These are phyloP conservation scores for Betula pendula DNA, from an alignment of 306 rosid genomes.

Conservation along the genomic window DNA sequence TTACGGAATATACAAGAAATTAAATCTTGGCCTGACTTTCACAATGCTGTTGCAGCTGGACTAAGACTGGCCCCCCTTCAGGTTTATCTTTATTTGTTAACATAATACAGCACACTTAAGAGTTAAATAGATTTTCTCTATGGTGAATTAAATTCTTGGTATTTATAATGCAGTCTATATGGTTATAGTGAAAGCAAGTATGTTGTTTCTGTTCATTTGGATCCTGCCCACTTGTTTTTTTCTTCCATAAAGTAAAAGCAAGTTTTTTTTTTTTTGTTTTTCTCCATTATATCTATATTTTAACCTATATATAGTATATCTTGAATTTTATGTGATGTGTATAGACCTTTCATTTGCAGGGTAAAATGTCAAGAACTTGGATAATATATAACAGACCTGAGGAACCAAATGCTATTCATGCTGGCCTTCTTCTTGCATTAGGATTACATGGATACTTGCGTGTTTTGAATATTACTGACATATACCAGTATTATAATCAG, in stretches of 20 bases:
- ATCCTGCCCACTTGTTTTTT: not conserved
- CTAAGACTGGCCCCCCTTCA: slow-evolving; percentile 94
- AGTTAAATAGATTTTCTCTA: not conserved
- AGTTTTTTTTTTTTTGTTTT: not conserved
- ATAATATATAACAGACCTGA: slow-evolving; percentile 80
- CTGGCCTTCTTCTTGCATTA: slow-evolving; percentile 90
- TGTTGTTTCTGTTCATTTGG: slow-evolving; percentile 1
- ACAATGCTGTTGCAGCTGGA: slow-evolving; percentile 97
- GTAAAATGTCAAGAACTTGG: slow-evolving; percentile 97
- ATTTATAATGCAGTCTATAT: not conserved
- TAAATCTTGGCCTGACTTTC: slow-evolving; percentile 96
- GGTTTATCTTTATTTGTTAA: slow-evolving; percentile 46
- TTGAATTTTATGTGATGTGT: slow-evolving; percentile 25
- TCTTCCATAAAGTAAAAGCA: not conserved
- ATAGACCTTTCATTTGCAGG: slow-evolving; percentile 56
- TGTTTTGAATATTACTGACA: slow-evolving; percentile 71
- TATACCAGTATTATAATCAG: slow-evolving; percentile 82
- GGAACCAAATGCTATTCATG: slow-evolving; percentile 89
- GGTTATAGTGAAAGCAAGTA: not conserved
- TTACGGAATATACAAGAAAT: slow-evolving; percentile 87
- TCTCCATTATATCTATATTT: not conserved
- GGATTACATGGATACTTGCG: slow-evolving; percentile 91
- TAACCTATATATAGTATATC: slow-evolving; percentile 15
- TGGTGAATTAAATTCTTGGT: not conserved
- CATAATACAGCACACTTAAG: slow-evolving; percentile 6